These are phyloP conservation scores for Pichia sp. DNA, from an alignment of 1,139 yeast genomes.

Conservation along the genomic window DNA sequence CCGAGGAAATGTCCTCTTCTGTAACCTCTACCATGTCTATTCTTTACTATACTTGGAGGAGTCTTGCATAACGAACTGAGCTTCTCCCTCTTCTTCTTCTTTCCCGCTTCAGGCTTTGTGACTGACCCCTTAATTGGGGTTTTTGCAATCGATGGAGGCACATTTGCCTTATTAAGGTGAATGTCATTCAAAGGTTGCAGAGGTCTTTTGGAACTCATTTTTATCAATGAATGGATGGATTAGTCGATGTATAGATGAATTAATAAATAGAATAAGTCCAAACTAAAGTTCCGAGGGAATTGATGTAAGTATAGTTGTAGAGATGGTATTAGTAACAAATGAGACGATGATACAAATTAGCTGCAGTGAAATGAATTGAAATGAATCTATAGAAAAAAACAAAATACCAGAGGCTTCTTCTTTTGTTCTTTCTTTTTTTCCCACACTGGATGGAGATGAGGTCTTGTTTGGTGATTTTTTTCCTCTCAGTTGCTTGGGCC, in stretches of 20 bases:
- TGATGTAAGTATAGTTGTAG: not conserved
- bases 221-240: not conserved
- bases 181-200: constrained; percentile 33
- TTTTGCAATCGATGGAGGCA: constrained; percentile 23
- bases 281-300: not conserved
- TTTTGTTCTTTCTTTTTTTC: not conserved
- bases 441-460: not conserved
- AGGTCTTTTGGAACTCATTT: constrained; percentile 28
- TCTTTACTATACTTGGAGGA: constrained; percentile 88
- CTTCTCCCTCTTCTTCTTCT: constrained; percentile 76
- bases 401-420: too few relatives aligned
- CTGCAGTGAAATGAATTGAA: not conserved
- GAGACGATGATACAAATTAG: not conserved
- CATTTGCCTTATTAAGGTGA: constrained; percentile 31
- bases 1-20: constrained; percentile 90
- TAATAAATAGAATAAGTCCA: not conserved
- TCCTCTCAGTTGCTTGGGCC: not conserved
- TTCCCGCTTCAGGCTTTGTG: constrained; percentile 30
- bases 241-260: not conserved
- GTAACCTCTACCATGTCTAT: constrained; percentile 82
- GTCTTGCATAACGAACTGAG: constrained; percentile 86
- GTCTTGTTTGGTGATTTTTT: not conserved
- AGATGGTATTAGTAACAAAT: not conserved
- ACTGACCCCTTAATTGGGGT: constrained; percentile 31
- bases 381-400: not conserved